A percentile compares a stretch with the other conserved stretches of the same genome.
Evolutionary conservation across 2,329 filamentous ascomycete species (phyloP).

Genomic region (Colletotrichum siamense): DNA sequence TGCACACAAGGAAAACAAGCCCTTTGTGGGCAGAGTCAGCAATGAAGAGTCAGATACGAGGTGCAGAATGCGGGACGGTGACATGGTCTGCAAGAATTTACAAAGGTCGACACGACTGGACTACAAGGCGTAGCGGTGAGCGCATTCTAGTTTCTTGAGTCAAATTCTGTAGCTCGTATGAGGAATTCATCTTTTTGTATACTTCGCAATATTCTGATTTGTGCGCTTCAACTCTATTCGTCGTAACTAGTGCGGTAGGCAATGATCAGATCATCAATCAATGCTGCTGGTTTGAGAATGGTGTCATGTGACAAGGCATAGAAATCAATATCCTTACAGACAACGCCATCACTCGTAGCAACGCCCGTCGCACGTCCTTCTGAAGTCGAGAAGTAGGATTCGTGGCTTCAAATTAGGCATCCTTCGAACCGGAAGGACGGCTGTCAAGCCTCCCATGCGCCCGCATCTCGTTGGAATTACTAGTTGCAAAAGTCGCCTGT

Average conservation of each 20-base stretch:
- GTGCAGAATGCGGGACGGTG: neutral
- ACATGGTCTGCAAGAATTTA: neutral
- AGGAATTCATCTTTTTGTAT: neutral
- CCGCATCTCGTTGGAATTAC: neutral
- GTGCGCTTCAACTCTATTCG: neutral
- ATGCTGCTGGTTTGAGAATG: neutral
- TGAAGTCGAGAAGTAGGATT: neutral
- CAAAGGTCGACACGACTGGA: neutral
- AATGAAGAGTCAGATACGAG: neutral
- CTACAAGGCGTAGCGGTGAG: neutral
- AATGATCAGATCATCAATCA: rapidly evolving
- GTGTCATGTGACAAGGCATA: neutral
- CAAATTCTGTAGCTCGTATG: neutral
- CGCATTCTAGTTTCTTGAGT: neutral
- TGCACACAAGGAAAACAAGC: neutral
- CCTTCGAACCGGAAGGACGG: neutral
- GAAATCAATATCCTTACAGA: neutral
- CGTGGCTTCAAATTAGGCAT: neutral
- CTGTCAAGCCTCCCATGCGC: neutral
- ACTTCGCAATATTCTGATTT: neutral
- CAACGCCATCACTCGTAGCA: neutral
- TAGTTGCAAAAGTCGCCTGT: neutral
- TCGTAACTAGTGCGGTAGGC: neutral
- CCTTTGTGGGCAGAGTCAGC: neutral
- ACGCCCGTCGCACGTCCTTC: neutral